Evolutionary conservation across 2,329 filamentous ascomycete species (phyloP), one percentile per base, ranked within the genome.

Genomic region (Tolypocladium amazonense): DNA sequence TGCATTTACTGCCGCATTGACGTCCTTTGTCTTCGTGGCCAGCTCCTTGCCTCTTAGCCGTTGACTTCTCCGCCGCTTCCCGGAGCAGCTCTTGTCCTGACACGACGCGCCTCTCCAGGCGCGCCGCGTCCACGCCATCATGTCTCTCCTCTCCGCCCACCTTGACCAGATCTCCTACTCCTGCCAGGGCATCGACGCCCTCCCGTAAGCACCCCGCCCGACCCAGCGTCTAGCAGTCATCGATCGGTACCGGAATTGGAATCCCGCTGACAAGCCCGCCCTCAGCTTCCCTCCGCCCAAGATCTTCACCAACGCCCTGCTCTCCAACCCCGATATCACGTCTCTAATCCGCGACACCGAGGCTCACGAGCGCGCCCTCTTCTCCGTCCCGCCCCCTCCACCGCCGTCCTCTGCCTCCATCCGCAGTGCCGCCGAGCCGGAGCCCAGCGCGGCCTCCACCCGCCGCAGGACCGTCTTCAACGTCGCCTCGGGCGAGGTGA

Each of bases 311-410:
- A 97, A 96, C 72, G 92, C 94, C 39, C 82, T 99, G 45, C 86
- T 97, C 56, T 87, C 88, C 60, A 87, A 87, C 65, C 88, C 92
- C 73, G 94, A 99, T 73, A 97, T 99, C 66, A 97, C 94, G 4
- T 85, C 90, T 15, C 79, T 99, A 56, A 97, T 99, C 69, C 89
- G 94, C 62, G 94, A 99, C 72, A 97, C 93, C 4, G 94, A 99
- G 74, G 78, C 88, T 27, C 93, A 97, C 76, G 94, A 99, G 73
- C 88, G 92, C 68, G 93, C 93, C 8, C 85, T 99, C 23, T 99
- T 97, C 78, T 95, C 93, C 43, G 87, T 96, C 0, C 92, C 93
- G 1, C 86, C 89, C 0, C 84, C 88, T 0, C 86, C 89, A 0
- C 84, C 89, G 1, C 81, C 69, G 47, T 76, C 68, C 58, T 73